phyloP scores from a whole-genome alignment of 2,329 filamentous ascomycete species.

The Aureobasidium sp. region DNA sequence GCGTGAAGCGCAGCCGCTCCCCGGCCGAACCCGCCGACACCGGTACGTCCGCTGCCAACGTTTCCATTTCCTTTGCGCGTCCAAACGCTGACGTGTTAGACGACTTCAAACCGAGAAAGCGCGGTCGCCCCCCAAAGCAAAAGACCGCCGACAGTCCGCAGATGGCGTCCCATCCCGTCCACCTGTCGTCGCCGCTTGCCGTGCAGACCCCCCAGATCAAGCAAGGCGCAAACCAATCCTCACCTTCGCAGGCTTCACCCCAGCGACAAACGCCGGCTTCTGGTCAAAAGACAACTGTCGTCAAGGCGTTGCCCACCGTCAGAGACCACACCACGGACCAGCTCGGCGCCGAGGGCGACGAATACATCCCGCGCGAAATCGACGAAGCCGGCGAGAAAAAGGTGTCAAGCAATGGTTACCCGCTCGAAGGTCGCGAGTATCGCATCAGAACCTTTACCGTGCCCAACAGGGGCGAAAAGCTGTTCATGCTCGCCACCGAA shows the following conservation, averaged over 20 bases:
- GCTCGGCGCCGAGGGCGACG: constrained; percentile 78
- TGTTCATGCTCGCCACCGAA: constrained; percentile 98
- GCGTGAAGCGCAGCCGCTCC: constrained; percentile 73
- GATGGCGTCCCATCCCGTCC: constrained; percentile 40
- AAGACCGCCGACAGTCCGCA: constrained; percentile 53
- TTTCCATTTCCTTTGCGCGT: neutral
- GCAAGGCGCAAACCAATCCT: constrained; percentile 42
- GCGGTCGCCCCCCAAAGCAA: constrained; percentile 57
- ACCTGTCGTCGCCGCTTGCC: constrained; percentile 42
- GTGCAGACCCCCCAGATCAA: constrained; percentile 51
- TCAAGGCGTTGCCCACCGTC: constrained; percentile 93
- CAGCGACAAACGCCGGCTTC: constrained; percentile 69
- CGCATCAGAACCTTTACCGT: constrained; percentile 90
- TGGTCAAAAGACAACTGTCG: constrained; percentile 58
- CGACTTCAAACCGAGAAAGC: constrained; percentile 47
- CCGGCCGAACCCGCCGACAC: constrained; percentile 37
- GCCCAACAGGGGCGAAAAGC: constrained; percentile 80
- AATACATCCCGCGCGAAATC: constrained; percentile 88
- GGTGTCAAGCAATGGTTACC: constrained; percentile 74
- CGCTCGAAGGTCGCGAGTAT: constrained; percentile 78
- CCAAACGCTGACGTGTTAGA: constrained; percentile 29
- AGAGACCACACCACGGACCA: constrained; percentile 97
- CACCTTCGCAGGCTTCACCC: constrained; percentile 55
- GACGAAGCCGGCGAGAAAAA: constrained; percentile 94
- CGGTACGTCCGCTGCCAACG: constrained; percentile 8